These are phyloP conservation scores for Cymbopogon flexuosus DNA, from an alignment of 202 grass and related monocot genomes.

Conservation along the genomic window DNA sequence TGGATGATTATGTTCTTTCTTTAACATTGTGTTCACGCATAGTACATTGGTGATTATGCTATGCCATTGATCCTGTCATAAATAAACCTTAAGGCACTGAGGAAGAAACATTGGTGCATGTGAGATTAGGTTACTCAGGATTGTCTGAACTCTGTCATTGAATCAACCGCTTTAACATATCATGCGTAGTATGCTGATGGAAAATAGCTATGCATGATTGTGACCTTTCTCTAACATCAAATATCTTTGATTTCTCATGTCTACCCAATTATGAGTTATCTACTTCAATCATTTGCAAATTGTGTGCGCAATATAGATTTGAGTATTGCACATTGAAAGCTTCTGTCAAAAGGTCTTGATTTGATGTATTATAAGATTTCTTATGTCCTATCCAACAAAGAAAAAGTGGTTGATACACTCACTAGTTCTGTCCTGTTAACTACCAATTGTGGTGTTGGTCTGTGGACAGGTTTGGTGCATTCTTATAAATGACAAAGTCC, in stretches of 20 bases:
- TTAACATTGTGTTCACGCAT: background rate
- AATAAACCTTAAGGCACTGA: background rate
- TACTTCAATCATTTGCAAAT: conserved; percentile 4
- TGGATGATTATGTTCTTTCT: background rate
- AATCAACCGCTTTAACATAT: background rate
- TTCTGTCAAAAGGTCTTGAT: conserved; percentile 15
- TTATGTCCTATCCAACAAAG: background rate
- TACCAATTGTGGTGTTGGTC: conserved; percentile 5
- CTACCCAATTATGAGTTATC: background rate
- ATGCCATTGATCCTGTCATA: background rate
- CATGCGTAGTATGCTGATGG: background rate
- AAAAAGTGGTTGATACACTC: conserved; percentile 4
- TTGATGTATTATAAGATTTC: background rate
- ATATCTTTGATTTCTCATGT: conserved; percentile 3
- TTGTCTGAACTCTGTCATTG: background rate
- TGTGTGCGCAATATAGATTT: conserved; percentile 7
- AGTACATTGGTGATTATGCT: background rate
- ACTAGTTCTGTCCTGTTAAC: conserved; percentile 3
- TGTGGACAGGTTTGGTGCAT: conserved; percentile 82
- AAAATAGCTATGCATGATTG: background rate
- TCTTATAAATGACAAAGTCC: conserved; percentile 96
- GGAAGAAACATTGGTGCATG: background rate
- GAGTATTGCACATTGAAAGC: background rate
- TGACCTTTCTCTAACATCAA: background rate
- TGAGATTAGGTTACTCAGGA: background rate